Evolutionary conservation across 2,329 filamentous ascomycete species (phyloP), one percentile per base, ranked within the genome.

Genomic region (Colletotrichum karsti): DNA sequence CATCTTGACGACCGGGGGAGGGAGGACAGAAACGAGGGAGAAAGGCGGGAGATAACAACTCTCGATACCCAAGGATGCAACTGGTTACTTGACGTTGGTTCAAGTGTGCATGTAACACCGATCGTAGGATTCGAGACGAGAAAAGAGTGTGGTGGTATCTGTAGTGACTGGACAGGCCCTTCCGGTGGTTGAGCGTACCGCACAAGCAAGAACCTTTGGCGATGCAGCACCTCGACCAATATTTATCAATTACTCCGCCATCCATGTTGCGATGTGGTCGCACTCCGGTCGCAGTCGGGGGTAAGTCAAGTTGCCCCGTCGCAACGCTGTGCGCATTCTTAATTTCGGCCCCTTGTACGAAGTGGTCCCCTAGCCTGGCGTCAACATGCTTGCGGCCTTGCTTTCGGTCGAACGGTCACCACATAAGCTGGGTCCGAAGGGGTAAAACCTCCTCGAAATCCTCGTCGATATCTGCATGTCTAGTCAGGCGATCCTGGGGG

Each of bases 231-330:
- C 39, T 22, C 50, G 20, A 46, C 24, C 46, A 28, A 51, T 67
- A 54, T 48, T 59, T 67, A 64, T 67, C 64, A 54, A 41, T 59
- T 67, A 64, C 64, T 46, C 13, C 24, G 39, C 7, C 57, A 26
- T 53, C n/a, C 56, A 33, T 51, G 46, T 51, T 9, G 6, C 28
- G 24, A 22, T 39, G 33, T 13, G 41, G 26, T 15, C 10, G 35
- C 15, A n/a, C n/a, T n/a, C n/a, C n/a, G n/a, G 33, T 35, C 33
- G 13, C 33, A 20, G 35, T 48, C n/a, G 26, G 15, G 9, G 37
- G 9, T 26, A n/a, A 54, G 28, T 44, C 39, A 53, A 48, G 60
- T 33, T 37, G 22, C 15, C 18, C 30, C 12, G 20, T 12, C 37
- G 51, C 33, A 54, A 63, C 44, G 37, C 44, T 41, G n/a, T 10